Evolutionary conservation across 768 basidiomycete species (phyloP), one percentile per base, ranked within the genome.

Genomic region (Mycena belliarum): DNA sequence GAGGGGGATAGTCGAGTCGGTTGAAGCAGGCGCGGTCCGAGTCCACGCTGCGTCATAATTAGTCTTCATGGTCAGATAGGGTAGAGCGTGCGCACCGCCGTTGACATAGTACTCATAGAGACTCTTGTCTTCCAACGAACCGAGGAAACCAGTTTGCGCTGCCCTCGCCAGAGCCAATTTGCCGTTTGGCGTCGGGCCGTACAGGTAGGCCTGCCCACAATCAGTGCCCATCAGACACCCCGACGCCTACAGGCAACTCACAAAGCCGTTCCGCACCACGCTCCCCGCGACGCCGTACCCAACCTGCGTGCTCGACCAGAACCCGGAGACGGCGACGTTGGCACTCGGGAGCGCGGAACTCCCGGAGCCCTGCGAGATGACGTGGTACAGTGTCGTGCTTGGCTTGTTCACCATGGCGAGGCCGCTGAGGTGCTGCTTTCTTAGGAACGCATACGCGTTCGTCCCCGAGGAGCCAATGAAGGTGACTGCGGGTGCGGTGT

Each of bases 71-170:
- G 12, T n/a, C n/a, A 18, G 9, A 6, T 7, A 5, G 20, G 10
- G 11, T 14, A n/a, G n/a, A n/a, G n/a, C n/a, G n/a, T 16, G 37
- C 55, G 8, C 21, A 57, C 61, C 61, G 28, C 61, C 61, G 24
- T 63, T 59, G 40, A 63, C 61, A 23, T 63, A 63, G 61, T 63
- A 63, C 16, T 59, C 38, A 21, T 63, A 63, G 1, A 58, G 10
- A 24, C 37, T 51, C 29, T 59, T 47, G 14, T 51, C 45, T 2
- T 49, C 40, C 43, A 63, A 28, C 2, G 42, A 38, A 0, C 61
- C 61, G 7, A 63, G 53, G 53, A 60, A 60, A 3, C 49, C 59
- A 2, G 59, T 55, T 4, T 18, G 48, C 11, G 59, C 54, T 12
- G 53, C 48, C 5, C 59, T 6, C n/a, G 59, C 59, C 4, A 60